Conservation (phyloP, 2,329 filamentous ascomycete genomes). For the Colletotrichum gigasporum region DNA sequence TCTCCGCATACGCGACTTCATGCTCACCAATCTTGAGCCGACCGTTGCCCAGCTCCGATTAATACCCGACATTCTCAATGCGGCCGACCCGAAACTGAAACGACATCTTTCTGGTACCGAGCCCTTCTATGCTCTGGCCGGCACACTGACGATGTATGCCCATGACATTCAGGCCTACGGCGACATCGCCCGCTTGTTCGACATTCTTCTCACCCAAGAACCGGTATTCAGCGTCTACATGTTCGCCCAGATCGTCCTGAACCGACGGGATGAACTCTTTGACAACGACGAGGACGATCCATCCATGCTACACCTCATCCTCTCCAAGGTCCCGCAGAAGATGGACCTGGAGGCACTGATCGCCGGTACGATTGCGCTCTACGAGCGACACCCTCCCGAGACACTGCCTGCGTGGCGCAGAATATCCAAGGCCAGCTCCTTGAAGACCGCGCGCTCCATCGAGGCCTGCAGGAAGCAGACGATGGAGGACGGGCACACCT, state of each 20-base stretch:
- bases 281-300: constrained; percentile 82
- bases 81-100: constrained; percentile 76
- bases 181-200: constrained; percentile 90
- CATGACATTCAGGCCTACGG: constrained; percentile 93
- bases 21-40: constrained; percentile 87
- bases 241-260: constrained; percentile 87
- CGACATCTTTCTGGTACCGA: constrained; percentile 80
- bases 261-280: constrained; percentile 84
- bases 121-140: constrained; percentile 93
- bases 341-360: constrained; percentile 85
- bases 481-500: constrained; percentile 70
- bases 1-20: constrained; percentile 94
- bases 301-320: constrained; percentile 89
- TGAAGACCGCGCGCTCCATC: constrained; percentile 79
- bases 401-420: constrained; percentile 74
- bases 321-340: constrained; percentile 85
- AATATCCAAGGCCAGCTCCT: constrained; percentile 80
- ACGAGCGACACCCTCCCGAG: constrained; percentile 75
- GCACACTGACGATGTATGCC: constrained; percentile 93
- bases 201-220: constrained; percentile 87
- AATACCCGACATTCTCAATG: constrained; percentile 81
- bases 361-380: constrained; percentile 69
- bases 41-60: constrained; percentile 87
- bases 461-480: constrained; percentile 62
- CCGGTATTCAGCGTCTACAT: constrained; percentile 92